Base-by-base conservation (phyloP, 192 early-diverging fungal genomes). In the Backusella tarrabulga region DNA sequence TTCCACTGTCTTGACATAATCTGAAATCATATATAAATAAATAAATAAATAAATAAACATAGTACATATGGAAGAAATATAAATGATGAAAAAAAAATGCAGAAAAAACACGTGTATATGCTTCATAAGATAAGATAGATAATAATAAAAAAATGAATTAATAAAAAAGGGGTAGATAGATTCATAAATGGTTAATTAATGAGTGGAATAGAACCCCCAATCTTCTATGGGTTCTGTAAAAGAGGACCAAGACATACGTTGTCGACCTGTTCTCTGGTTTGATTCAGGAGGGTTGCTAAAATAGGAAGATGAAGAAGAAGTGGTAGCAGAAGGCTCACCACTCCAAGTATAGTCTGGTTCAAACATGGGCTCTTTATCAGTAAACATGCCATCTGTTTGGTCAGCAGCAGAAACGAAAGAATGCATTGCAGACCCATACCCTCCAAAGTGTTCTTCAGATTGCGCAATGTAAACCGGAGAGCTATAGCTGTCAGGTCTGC, bases 101-200 rank as follows among this genome's bases (percentile, higher is more conserved):
- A 63, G n/a, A 63, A 60, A 60, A 63, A 63, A 63, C 56, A 63
- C 26, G 23, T 26, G 56, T 63, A 12, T 29, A 63, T 63, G 56
- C 23, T 26, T 63, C 56, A 63, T 63, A 63, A 63, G 56, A 63
- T 63, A 63, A 63, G 56, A 63, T 63, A 63, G 56, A 63, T 63
- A 63, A 63, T 50, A 29, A 29, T 26, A 63, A 63, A 14, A 29
- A 14, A 63, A 29, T 21, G 19, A 56, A 56, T 21, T 56, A 56
- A 9, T 21, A 9, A 60, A 60, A 60, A 26, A 26, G 23, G 56
- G 56, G 7, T 23, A 26, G 56, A 63, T 23, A 26, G 56, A 63
- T 63, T 63, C 56, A 63, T 63, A 29, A 26, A 29, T 63, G 21
- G 56, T 29, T 63, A 32, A 63, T 63, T 63, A 63, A 63, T 63